phyloP scores from a whole-genome alignment of 805 yeast genomes.

The Starmerella bombicola region DNA sequence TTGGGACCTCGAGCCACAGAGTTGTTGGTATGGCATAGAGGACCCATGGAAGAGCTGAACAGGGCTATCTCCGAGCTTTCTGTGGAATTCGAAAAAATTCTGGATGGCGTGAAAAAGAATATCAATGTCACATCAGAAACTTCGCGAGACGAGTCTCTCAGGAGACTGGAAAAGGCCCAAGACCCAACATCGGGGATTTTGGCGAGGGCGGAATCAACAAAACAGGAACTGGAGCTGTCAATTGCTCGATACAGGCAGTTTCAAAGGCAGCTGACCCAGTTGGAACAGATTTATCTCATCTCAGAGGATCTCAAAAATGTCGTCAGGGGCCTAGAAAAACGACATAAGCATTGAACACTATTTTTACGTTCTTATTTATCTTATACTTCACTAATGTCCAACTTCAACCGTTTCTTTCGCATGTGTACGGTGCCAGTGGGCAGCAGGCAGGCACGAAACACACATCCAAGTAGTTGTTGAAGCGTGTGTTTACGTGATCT shows the following conservation, averaged over 20 bases:
- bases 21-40: no score
- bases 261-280: constrained; percentile 9
- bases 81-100: constrained; percentile 8
- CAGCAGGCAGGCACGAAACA: no score
- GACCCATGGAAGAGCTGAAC: constrained; percentile 10
- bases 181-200: constrained; percentile 7
- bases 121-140: constrained; percentile 9
- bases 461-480: no score
- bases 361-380: no score
- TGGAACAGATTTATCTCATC: constrained; percentile 18
- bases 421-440: no score
- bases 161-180: constrained; percentile 10
- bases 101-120: constrained; percentile 4
- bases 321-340: constrained; percentile 10
- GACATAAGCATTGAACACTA: no score
- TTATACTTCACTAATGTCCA: no score
- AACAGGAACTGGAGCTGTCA: constrained; percentile 1
- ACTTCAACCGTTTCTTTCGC: no score
- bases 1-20: no score
- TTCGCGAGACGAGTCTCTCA: constrained; percentile 9
- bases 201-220: constrained; percentile 11
- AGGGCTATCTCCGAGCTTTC: constrained; percentile 10
- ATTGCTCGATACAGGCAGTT: constrained; percentile 9
- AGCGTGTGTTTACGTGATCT: not conserved
- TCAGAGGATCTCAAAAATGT: constrained; percentile 15